Evolutionary conservation across 164 flowering plant species (phyloP).

Genomic region (Taxillus chinensis): DNA sequence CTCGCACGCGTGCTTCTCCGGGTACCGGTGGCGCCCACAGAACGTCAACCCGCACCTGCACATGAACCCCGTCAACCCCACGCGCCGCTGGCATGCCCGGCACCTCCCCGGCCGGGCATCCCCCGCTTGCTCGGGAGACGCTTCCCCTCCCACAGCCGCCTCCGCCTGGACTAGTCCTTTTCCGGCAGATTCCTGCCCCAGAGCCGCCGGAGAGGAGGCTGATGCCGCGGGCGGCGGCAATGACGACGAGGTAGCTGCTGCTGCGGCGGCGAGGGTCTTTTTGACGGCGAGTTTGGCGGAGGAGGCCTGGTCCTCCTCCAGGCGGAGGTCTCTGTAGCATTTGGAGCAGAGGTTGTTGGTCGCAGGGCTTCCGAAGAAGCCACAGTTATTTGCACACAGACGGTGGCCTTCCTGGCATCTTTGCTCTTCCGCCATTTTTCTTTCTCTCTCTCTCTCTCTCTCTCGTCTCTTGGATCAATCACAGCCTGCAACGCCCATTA

Average conservation of each 20-base stretch:
- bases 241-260: neutral
- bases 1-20: conserved; percentile 5
- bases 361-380: conserved; percentile 42
- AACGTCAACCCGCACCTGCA: conserved; percentile 8
- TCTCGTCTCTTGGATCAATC: neutral
- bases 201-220: neutral
- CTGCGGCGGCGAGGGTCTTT: neutral
- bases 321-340: conserved; percentile 27
- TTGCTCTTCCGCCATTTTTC: conserved; percentile 37
- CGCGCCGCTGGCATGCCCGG: conserved; percentile 6
- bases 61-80: conserved; percentile 5
- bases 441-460: neutral
- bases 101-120: neutral
- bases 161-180: neutral
- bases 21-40: neutral
- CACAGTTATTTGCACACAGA: conserved; percentile 44
- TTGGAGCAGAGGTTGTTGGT: conserved; percentile 33
- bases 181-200: neutral
- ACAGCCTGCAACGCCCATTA: neutral
- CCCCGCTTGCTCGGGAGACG: neutral
- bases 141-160: neutral
- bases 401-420: conserved; percentile 30
- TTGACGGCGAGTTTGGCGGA: conserved; percentile 7
- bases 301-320: conserved; percentile 20
- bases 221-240: neutral